Evolutionary conservation across 2,329 filamentous ascomycete species (phyloP), one percentile per base, ranked within the genome.

Genomic region (Nemania abortiva): DNA sequence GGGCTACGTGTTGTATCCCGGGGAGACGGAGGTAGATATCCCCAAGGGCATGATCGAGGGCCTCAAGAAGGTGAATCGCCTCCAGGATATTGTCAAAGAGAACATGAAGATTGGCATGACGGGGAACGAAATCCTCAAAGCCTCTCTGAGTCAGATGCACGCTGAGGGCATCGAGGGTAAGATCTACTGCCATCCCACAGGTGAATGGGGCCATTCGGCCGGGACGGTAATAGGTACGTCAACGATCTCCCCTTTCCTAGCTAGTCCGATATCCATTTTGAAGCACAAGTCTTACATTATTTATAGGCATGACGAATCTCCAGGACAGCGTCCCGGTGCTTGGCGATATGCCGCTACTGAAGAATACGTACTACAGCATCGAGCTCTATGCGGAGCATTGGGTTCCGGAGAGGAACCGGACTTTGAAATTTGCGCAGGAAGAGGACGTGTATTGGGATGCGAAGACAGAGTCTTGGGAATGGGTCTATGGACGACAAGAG

Each of bases 201-300:
- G 84, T 11, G 84, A 86, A 75, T 86, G 83, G 81, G 84, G 84
- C 1, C 84, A 86, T 67, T 82, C 82, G 1, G 84, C 84, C 0
- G 84, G 84, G 0, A 81, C 84, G 0, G 69, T 85, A 5, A 83
- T 86, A 60, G 84, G 84, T 83, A 75, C 62, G 78, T 74, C 18
- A 27, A 60, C n/a, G 13, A 22, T 6, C 7, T 9, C 6, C 13
- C 1, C 7, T n/a, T 24, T 22, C 10, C n/a, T 1, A 4, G 54
- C 42, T 20, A 11, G 15, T 10, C 34, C n/a, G 1, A 1, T n/a
- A 34, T 31, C 45, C 20, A 13, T 49, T 9, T 39, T 18, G 42
- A 29, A 53, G 27, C 15, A 27, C 20, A 59, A 1, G 15, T 54
- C 42, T 66, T 50, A 60, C 66, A 68, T 31, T 66, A 0, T 47